phyloP scores from a whole-genome alignment of 2,329 filamentous ascomycete species.

The Chaetothyriales sp. region DNA sequence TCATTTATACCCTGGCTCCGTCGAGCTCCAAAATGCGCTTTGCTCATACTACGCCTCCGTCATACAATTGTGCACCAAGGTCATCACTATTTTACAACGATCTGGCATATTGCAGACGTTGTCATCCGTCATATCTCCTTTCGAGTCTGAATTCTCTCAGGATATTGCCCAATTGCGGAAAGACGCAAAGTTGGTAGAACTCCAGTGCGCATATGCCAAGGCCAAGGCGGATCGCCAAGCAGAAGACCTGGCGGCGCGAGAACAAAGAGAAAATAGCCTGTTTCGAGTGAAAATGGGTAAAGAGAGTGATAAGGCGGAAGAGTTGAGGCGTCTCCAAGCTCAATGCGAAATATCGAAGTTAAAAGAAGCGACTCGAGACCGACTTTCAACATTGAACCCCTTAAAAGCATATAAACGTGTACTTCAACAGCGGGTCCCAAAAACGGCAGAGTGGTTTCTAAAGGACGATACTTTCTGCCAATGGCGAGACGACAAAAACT shows the following conservation, averaged over 20 bases:
- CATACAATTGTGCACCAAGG: slow-evolving; percentile 6
- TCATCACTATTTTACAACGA: slow-evolving; percentile 8
- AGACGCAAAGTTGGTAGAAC: background rate
- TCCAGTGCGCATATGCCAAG: background rate
- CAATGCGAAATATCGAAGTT: slow-evolving; percentile 1
- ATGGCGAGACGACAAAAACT: slow-evolving; percentile 2
- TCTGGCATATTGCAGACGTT: background rate
- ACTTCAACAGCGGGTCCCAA: slow-evolving; percentile 3
- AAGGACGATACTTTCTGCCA: slow-evolving; percentile 4
- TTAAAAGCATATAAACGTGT: slow-evolving; percentile 9
- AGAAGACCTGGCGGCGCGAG: too few species aligned
- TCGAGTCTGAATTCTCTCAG: slow-evolving; percentile 3
- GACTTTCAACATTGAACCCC: slow-evolving; percentile 6
- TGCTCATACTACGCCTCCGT: slow-evolving; percentile 10
- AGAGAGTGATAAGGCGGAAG: background rate
- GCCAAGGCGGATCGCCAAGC: too few species aligned
- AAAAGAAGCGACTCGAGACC: slow-evolving; percentile 2
- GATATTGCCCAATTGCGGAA: background rate
- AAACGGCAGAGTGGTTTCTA: slow-evolving; percentile 9
- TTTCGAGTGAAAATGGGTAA: background rate
- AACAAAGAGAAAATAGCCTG: too few species aligned
- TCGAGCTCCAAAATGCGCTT: slow-evolving; percentile 7
- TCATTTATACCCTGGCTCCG: slow-evolving; percentile 7
- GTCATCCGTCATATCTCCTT: background rate
- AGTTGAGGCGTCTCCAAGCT: background rate